Base-by-base conservation (phyloP, 2,329 filamentous ascomycete genomes). In the Didymella lethalis region DNA sequence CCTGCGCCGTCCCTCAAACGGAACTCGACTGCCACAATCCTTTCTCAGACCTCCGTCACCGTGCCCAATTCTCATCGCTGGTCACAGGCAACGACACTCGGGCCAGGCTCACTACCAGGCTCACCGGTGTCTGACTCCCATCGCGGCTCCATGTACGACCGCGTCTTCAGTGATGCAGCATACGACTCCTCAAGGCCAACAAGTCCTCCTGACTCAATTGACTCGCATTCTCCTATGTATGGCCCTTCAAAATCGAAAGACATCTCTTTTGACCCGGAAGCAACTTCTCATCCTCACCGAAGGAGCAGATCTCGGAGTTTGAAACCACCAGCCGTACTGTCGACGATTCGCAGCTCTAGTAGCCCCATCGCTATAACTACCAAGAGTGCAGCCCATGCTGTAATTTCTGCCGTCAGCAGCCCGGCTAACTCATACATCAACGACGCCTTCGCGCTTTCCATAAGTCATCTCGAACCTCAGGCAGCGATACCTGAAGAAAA, bases 121-220 rank as follows among this genome's bases (percentile, higher is more conserved):
- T 97, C 94, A 4, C 93, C 95, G 0, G 85, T 84, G 44, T 95
- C 92, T 1, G 87, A 87, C 29, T 87, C 88, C 2, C 77, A 80
- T 63, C 86, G 89, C 18, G 92, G 85, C 12, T 88, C 91, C 0
- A 81, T 97, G 46, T 97, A 97, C 69, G 94, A 97, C 74, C 85
- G 87, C 31, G 79, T 85, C 11, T 86, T 90, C 64, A 84, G 83
- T 63, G 84, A 83, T 54, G 81, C 79, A 45, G 81, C 75, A 6
- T 80, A 82, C 18, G 89, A 91, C 50, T 88, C 85, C 3, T 93
- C 91, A 11, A 84, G 88, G 47, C 91, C 93, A 0, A 89, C 87
- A 0, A 97, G 93, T 36, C 94, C 95, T 0, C 74, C 74, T 11
- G 88, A 90, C 16, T 96, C 92, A 1, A 89, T 88, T 52, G 79